phyloP scores from a whole-genome alignment of 1,139 yeast species.

The Zygosaccharomyces pseudobailii region DNA sequence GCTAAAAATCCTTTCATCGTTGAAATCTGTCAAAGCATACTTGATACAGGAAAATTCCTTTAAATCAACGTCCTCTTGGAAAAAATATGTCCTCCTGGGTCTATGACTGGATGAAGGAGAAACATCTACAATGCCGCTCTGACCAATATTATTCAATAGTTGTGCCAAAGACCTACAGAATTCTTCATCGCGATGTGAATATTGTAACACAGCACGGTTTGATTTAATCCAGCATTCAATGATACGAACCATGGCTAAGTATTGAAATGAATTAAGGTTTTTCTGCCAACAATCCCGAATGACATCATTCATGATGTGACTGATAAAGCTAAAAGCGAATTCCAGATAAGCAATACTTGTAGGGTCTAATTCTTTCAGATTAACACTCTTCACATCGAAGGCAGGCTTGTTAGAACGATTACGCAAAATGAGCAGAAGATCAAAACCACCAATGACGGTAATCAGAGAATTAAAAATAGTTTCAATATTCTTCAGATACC shows the following conservation, averaged over 20 bases:
- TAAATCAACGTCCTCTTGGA: slow-evolving; percentile 58
- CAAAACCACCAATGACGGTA: slow-evolving; percentile 29
- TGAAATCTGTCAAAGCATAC: slow-evolving; percentile 54
- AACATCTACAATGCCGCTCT: slow-evolving; percentile 10
- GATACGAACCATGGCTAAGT: slow-evolving; percentile 41
- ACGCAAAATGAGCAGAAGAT: slow-evolving; percentile 15
- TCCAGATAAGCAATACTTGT: slow-evolving; percentile 17
- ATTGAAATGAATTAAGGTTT: slow-evolving; percentile 23
- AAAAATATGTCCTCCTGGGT: slow-evolving; percentile 50
- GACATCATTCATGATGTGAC: slow-evolving; percentile 24
- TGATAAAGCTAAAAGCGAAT: slow-evolving; percentile 26
- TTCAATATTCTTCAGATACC: slow-evolving; percentile 27
- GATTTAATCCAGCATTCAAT: slow-evolving; percentile 51
- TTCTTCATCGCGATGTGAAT: slow-evolving; percentile 36
- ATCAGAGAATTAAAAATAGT: slow-evolving; percentile 26
- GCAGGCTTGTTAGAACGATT: slow-evolving; percentile 1
- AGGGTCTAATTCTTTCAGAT: slow-evolving; percentile 10
- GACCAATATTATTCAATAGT: slow-evolving; percentile 33
- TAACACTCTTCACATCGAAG: slow-evolving; percentile 3
- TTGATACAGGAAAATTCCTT: slow-evolving; percentile 55
- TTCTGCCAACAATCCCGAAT: slow-evolving; percentile 23
- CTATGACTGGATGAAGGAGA: slow-evolving; percentile 17
- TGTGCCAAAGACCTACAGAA: slow-evolving; percentile 38
- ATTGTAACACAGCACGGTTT: slow-evolving; percentile 40
- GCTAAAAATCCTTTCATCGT: slow-evolving; percentile 42